Percentiles rank a stretch among this genome's conserved stretches.
These are phyloP conservation scores for Nicotiana rustica DNA, from an alignment of 305 asterid genomes.

Conservation along the genomic window DNA sequence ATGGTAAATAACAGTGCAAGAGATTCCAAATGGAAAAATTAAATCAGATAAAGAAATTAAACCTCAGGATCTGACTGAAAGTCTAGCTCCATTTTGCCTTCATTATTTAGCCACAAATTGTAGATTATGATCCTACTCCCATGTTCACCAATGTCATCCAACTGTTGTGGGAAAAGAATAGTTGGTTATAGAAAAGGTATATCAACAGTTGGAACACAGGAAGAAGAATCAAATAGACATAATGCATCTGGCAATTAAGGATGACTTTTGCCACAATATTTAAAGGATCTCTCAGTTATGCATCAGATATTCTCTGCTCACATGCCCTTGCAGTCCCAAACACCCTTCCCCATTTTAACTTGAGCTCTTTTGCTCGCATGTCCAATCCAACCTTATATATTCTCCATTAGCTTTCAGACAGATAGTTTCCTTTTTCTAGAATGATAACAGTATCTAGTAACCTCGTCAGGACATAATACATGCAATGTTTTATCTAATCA, in stretches of 20 bases:
- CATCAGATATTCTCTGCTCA: conserved; percentile 3
- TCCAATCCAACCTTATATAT: not conserved
- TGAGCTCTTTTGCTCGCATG: not conserved
- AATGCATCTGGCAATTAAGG: not conserved
- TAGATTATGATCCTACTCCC: conserved; percentile 83
- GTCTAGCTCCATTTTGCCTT: conserved; percentile 82
- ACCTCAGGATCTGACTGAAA: conserved; percentile 89
- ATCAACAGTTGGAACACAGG: conserved; percentile 19
- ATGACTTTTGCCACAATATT: conserved; percentile 28
- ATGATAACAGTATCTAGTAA: not conserved
- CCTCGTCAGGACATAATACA: not conserved
- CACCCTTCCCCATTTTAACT: not conserved
- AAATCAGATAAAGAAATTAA: conserved; percentile 34
- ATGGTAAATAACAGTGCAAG: conserved; percentile 37
- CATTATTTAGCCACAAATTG: conserved; percentile 83
- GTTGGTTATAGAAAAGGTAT: not conserved
- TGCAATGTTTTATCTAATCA: not conserved
- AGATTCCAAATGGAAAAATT: conserved; percentile 37
- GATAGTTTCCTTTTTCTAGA: not conserved
- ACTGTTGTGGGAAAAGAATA: conserved; percentile 53
- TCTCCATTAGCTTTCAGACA: conserved; percentile 14
- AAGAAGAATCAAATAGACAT: conserved; percentile 10
- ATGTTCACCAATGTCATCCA: conserved; percentile 76
- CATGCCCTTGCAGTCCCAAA: not conserved
- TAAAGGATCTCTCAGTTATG: not conserved